Percentiles rank a stretch among this genome's conserved stretches.
phyloP scores from a whole-genome alignment of 192 early-diverging fungal genomes.

The Rhizophagus sp. region DNA sequence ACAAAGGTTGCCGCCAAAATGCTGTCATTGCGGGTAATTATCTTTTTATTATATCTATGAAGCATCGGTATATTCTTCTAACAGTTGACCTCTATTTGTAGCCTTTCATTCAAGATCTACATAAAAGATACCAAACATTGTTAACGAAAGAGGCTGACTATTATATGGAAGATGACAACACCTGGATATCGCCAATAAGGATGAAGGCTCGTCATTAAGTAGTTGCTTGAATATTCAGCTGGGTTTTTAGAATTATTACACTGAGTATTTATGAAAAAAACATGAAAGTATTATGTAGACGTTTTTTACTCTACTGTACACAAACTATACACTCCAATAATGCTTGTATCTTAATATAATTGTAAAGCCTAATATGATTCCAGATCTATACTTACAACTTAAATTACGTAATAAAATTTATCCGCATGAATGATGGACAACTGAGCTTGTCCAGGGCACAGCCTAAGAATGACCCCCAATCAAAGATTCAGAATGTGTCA shows the following conservation, averaged over 20 bases:
- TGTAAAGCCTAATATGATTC: no score
- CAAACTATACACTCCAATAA: no score
- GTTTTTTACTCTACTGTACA: no score
- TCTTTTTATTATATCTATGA: slow-evolving; percentile 17
- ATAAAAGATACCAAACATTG: slow-evolving; percentile 25
- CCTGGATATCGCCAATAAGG: slow-evolving; percentile 11
- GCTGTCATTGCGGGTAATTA: slow-evolving; percentile 26
- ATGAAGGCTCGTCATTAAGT: slow-evolving; percentile 22
- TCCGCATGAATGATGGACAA: no score
- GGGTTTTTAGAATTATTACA: slow-evolving; percentile 1
- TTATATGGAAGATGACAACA: slow-evolving; percentile 24
- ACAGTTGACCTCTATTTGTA: slow-evolving; percentile 21
- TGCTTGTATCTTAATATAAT: no score
- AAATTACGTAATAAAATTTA: no score
- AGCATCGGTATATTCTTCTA: slow-evolving; percentile 22
- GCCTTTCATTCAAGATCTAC: slow-evolving; percentile 25
- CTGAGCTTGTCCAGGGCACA: no score
- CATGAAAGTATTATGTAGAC: neutral
- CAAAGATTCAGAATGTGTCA: no score
- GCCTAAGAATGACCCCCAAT: no score
- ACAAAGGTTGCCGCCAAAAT: slow-evolving; percentile 26
- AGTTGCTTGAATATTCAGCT: slow-evolving; percentile 14
- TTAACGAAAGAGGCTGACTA: slow-evolving; percentile 17
- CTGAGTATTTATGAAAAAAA: no score
- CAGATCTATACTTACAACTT: no score